phyloP scores from a whole-genome alignment of 1,139 yeast species.

The Debaryomycetaceae sp. region DNA sequence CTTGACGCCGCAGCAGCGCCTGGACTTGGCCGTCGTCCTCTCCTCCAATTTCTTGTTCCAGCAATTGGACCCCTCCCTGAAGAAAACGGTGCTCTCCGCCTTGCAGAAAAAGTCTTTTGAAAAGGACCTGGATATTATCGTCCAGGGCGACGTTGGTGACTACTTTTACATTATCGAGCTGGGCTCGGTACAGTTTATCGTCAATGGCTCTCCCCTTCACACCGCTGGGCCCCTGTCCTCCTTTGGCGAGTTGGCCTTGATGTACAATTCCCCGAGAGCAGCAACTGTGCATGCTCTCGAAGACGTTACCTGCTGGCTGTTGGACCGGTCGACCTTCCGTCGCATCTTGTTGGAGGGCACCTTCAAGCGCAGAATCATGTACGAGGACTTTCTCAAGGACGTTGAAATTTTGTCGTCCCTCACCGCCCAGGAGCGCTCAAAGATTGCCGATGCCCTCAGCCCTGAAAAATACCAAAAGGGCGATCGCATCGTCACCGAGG shows the following conservation, averaged over 20 bases:
- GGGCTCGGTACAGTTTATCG: constrained; percentile 75
- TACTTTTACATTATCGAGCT: constrained; percentile 80
- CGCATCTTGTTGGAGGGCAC: constrained; percentile 85
- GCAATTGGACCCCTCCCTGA: constrained; percentile 64
- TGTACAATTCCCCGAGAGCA: constrained; percentile 97
- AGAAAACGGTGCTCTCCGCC: constrained; percentile 71
- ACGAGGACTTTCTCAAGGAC: constrained; percentile 79
- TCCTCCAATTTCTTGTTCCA: constrained; percentile 74
- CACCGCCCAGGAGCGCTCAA: constrained; percentile 76
- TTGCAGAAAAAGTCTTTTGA: constrained; percentile 59
- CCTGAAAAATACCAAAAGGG: constrained; percentile 68
- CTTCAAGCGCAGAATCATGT: constrained; percentile 79
- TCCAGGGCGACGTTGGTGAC: constrained; percentile 96
- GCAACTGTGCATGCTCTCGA: constrained; percentile 81
- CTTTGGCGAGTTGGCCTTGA: constrained; percentile 92
- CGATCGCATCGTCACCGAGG: constrained; percentile 70
- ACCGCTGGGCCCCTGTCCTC: constrained; percentile 77
- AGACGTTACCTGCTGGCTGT: constrained; percentile 67
- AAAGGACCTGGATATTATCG: constrained; percentile 59
- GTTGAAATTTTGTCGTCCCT: constrained; percentile 70
- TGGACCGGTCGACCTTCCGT: constrained; percentile 89
- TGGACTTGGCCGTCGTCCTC: constrained; percentile 59
- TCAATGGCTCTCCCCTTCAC: constrained; percentile 63
- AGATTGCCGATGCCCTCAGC: constrained; percentile 87
- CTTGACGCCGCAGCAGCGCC: constrained; percentile 52